Evolutionary conservation across 257 asterid species (phyloP).

Genomic region (Schizonepeta tenuifolia): DNA sequence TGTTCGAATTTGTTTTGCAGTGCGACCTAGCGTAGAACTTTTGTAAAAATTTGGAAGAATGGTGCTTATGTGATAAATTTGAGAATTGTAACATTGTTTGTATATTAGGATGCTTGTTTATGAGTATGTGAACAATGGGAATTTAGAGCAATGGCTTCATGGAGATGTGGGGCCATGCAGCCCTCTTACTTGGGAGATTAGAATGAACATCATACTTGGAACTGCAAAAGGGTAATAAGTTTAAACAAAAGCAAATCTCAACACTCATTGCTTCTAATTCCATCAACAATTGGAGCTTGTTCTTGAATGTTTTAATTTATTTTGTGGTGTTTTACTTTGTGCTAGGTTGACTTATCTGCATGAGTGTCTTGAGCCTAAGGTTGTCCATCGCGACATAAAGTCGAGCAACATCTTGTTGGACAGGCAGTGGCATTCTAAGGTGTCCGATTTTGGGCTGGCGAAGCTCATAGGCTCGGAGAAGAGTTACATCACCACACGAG

Average conservation of each 20-base stretch:
- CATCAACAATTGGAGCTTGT: not conserved
- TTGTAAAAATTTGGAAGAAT: conserved; percentile 3
- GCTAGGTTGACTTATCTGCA: conserved; percentile 79
- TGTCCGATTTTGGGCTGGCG: conserved; percentile 90
- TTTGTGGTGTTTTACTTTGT: not conserved
- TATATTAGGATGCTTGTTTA: conserved; percentile 81
- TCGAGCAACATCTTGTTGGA: conserved; percentile 89
- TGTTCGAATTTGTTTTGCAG: too few species aligned
- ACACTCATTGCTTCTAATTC: not conserved
- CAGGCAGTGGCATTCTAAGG: conserved; percentile 75
- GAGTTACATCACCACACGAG: conserved; percentile 84
- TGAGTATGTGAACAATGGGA: conserved; percentile 85
- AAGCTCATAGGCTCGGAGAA: conserved; percentile 84
- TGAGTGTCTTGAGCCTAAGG: conserved; percentile 95
- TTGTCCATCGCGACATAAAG: conserved; percentile 88
- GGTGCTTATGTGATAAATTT: not conserved
- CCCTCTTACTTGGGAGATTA: conserved; percentile 93
- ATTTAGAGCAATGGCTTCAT: conserved; percentile 94
- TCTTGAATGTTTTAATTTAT: not conserved
- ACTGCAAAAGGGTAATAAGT: conserved; percentile 80
- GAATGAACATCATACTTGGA: conserved; percentile 89
- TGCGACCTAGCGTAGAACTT: too few species aligned
- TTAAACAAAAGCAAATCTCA: not conserved
- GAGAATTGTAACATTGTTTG: not conserved
- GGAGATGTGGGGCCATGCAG: conserved; percentile 87